A percentile compares a stretch with the other conserved stretches of the same genome.
These are phyloP conservation scores for Marasmius sp. DNA, from an alignment of 1,284 basidiomycete genomes.

Conservation along the genomic window DNA sequence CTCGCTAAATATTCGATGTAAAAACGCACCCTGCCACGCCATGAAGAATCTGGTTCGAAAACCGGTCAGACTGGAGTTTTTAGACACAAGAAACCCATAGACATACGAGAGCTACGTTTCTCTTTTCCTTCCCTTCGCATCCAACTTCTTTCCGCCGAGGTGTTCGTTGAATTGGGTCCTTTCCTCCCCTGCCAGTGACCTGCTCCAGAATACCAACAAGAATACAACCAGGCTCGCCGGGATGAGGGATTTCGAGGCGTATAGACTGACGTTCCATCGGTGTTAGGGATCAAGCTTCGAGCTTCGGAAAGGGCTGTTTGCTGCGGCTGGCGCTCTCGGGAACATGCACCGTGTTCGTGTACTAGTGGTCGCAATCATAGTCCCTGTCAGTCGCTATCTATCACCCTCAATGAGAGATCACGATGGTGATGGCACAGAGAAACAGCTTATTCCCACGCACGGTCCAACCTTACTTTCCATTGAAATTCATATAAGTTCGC, in stretches of 20 bases:
- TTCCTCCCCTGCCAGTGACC: conserved; percentile 47
- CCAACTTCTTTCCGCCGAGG: conserved; percentile 21
- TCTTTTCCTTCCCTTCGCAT: conserved; percentile 49
- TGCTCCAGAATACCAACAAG: conserved; percentile 70
- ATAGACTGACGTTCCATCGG: neutral
- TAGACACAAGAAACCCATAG: neutral
- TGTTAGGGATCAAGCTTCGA: too few species aligned
- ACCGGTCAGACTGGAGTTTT: neutral
- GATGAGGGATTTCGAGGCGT: conserved; percentile 49
- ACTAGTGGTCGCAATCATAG: too few species aligned
- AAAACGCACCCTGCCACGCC: conserved; percentile 69
- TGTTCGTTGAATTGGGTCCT: conserved; percentile 22
- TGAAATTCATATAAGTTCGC: too few species aligned
- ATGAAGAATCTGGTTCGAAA: conserved; percentile 62
- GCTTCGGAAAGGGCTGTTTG: too few species aligned
- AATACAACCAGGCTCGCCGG: conserved; percentile 41
- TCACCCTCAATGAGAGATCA: too few species aligned
- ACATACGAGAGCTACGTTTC: conserved; percentile 65
- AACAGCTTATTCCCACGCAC: too few species aligned
- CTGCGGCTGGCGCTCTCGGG: too few species aligned
- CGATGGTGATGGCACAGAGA: too few species aligned
- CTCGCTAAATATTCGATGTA: conserved; percentile 3
- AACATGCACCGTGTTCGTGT: too few species aligned
- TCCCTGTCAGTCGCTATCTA: too few species aligned
- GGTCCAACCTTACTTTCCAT: too few species aligned